phyloP scores from a whole-genome alignment of 2,329 filamentous ascomycete species.

The Exophiala viscosa region DNA sequence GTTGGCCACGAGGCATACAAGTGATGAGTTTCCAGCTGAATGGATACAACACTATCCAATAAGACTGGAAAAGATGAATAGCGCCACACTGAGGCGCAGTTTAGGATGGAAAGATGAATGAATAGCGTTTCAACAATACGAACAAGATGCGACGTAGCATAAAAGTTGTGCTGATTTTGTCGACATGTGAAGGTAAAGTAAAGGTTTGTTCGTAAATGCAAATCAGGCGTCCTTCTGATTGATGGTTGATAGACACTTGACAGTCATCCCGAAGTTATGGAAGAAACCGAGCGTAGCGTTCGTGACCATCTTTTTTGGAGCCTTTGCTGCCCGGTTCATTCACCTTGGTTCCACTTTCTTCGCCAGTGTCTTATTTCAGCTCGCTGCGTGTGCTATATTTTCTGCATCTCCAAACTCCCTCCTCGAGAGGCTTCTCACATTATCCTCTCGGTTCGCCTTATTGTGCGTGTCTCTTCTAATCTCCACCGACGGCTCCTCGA shows the following conservation, averaged over 20 bases:
- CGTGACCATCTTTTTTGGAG: too few species aligned
- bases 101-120: not conserved
- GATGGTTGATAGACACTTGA: too few species aligned
- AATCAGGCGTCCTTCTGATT: too few species aligned
- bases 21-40: too few species aligned
- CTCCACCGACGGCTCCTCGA: constrained; percentile 1
- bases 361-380: constrained; percentile 2
- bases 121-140: not conserved
- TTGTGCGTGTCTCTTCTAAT: constrained; percentile 7
- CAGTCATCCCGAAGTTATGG: too few species aligned
- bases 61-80: not conserved
- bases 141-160: too few species aligned
- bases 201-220: too few species aligned
- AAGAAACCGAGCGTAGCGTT: too few species aligned
- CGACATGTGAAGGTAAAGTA: too few species aligned
- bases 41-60: not conserved
- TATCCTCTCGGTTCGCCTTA: too few species aligned
- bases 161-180: too few species aligned
- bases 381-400: not conserved
- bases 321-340: not conserved
- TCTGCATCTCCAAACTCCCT: not conserved
- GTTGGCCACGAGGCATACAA: too few species aligned
- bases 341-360: not conserved
- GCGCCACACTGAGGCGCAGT: constrained; percentile 16
- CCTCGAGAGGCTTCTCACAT: not conserved